phyloP scores from a whole-genome alignment of 2,329 filamentous ascomycete species.

The Sordariomycetes sp. region DNA sequence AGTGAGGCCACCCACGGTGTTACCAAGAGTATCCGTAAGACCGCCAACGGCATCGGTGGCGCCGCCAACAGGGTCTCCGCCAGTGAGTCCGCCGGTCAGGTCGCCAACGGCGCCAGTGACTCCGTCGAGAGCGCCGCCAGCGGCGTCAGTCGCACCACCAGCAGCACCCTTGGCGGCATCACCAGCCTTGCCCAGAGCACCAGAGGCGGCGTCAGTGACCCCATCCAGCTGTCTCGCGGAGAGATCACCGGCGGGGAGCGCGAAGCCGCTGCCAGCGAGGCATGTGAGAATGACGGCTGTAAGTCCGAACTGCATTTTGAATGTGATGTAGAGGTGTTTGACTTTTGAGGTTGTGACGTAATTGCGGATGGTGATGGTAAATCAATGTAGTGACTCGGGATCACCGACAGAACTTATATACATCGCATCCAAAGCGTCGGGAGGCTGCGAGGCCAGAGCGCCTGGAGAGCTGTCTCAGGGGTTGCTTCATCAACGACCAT shows the following conservation, averaged over 20 bases:
- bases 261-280: conserved; percentile 1
- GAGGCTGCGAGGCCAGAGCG: too few species aligned
- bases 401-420: too few species aligned
- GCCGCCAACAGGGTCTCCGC: background rate
- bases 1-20: background rate
- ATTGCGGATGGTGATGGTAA: background rate
- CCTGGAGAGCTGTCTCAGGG: too few species aligned
- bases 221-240: background rate
- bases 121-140: background rate
- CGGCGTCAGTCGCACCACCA: background rate
- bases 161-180: background rate
- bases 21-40: background rate
- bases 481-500: too few species aligned
- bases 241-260: background rate
- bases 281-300: background rate
- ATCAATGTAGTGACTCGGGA: too few species aligned
- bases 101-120: background rate
- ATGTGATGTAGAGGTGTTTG: background rate
- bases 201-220: background rate
- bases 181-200: background rate
- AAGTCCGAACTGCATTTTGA: conserved; percentile 1
- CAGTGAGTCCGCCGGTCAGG: background rate
- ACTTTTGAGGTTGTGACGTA: background rate
- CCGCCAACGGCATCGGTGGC: background rate
- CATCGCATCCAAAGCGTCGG: too few species aligned